Evolutionary conservation across 805 yeast species (phyloP).

Genomic region (Nakazawaea ishiwadae): DNA sequence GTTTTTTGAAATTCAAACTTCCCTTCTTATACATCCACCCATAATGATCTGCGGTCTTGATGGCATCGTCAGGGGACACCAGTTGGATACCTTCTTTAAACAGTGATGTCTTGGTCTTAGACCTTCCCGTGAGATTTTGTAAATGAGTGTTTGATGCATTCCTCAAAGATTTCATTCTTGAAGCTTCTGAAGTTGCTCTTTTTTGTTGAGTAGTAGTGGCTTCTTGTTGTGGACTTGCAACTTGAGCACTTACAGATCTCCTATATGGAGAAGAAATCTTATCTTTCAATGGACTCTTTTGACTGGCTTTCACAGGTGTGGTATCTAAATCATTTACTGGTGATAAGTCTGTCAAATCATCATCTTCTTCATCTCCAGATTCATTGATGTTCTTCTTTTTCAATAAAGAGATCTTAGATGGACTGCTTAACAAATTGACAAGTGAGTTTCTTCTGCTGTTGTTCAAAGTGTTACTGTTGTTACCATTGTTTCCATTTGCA

Average conservation of each 20-base stretch:
- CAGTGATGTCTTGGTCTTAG: slow-evolving; percentile 69
- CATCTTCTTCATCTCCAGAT: slow-evolving; percentile 19
- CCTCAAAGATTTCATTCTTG: slow-evolving; percentile 46
- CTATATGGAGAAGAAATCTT: slow-evolving; percentile 28
- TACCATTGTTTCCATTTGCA: slow-evolving; percentile 1
- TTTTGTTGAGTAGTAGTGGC: slow-evolving; percentile 18
- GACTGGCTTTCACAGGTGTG: slow-evolving; percentile 14
- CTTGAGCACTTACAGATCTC: slow-evolving; percentile 50
- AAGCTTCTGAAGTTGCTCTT: slow-evolving; percentile 36
- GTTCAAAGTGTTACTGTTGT: too few relatives aligned
- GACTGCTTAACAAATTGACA: slow-evolving; percentile 11
- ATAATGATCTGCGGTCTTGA: slow-evolving; percentile 66
- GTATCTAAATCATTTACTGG: not conserved
- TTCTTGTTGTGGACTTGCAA: slow-evolving; percentile 20
- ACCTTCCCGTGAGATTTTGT: slow-evolving; percentile 37
- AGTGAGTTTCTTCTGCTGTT: slow-evolving; percentile 11
- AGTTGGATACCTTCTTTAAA: slow-evolving; percentile 83
- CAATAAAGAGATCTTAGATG: slow-evolving; percentile 12
- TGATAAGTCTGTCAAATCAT: slow-evolving; percentile 15
- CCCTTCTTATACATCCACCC: slow-evolving; percentile 98
- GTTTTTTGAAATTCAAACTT: slow-evolving; percentile 81
- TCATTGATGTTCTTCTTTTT: slow-evolving; percentile 9
- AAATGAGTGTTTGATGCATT: slow-evolving; percentile 50
- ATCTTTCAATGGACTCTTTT: slow-evolving; percentile 4
- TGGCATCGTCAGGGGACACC: slow-evolving; percentile 73